Evolutionary conservation across 148 eudicot genomes (phyloP).

Genomic region (Nyssa sinensis): DNA sequence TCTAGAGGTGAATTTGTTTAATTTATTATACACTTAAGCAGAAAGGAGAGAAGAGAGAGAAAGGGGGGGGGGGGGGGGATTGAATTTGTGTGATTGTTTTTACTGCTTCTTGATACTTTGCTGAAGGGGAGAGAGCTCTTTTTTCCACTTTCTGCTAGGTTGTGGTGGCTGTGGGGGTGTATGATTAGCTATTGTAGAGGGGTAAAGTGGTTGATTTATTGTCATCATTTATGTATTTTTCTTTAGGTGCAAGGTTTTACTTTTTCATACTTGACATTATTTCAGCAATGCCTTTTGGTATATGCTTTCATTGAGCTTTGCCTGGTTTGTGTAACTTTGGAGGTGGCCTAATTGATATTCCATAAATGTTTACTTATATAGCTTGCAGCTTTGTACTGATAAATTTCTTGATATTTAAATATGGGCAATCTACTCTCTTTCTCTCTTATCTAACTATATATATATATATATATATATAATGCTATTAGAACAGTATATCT

Average conservation of each 20-base stretch:
- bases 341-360: neutral
- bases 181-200: constrained; percentile 6
- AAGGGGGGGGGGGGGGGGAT: neutral
- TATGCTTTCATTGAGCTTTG: neutral
- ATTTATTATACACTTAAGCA: too few relatives aligned
- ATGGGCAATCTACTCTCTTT: too few relatives aligned
- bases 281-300: neutral
- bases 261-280: neutral
- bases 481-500: too few relatives aligned
- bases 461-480: too few relatives aligned
- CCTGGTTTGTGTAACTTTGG: neutral
- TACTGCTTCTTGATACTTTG: neutral
- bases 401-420: too few relatives aligned
- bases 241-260: constrained; percentile 13
- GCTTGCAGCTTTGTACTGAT: too few relatives aligned
- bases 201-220: neutral
- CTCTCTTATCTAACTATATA: too few relatives aligned
- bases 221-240: neutral
- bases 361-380: too few relatives aligned
- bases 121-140: neutral
- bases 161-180: constrained; percentile 5
- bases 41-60: constrained; percentile 9
- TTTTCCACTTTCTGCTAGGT: neutral
- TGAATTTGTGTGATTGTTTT: constrained; percentile 1
- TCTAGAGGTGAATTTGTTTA: constrained; percentile 14